Base-by-base conservation (phyloP, 106 monocot species). In the Platanthera zijinensis region DNA sequence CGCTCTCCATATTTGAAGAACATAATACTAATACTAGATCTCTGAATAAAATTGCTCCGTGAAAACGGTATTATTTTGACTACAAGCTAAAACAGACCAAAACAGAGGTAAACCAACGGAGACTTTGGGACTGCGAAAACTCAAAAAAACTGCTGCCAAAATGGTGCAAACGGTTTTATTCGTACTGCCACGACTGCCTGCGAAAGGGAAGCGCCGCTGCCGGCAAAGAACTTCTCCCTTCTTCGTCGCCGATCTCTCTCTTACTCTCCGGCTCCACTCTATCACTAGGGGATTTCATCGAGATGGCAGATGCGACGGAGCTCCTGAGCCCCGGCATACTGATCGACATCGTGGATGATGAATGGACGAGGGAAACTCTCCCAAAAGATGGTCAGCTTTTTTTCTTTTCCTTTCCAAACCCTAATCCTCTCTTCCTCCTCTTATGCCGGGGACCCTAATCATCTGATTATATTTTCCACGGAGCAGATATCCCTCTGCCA, bases 341-440 rank as follows among this genome's bases (percentile, higher is more conserved):
- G 30, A 80, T 84, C 47, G 84, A 84, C 63, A 57, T 84, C 48
- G 25, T 81, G 13, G 84, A 84, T 51, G 84, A 80, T n/a, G 84
- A 84, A 48, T 84, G 84, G 84, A 74, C 74, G 72, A 77, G 77
- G 49, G 84, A 84, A 10, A 74, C 84, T 48, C 84, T 84, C 56
- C 84, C 84, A 8, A 30, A 72, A 73, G 84, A 84, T 25, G 84
- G 84, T 84, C 72, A 25, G 14, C 30, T 3, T 15, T 28, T 72
- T 45, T 21, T 49, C 10, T 72, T 45, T 21, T 49, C 10, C 2
- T 46, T n/a, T 70, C 13, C 12, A 45, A 73, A 28, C 67, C 53
- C 52, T 62, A 47, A n/a, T 12, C 49, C 12, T 28, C 5, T 56
- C 11, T 13, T 1, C 50, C 9, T 7, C 7, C 28, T 67, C 50